Conservation (phyloP, 768 basidiomycete species). For the Chiua virens region DNA sequence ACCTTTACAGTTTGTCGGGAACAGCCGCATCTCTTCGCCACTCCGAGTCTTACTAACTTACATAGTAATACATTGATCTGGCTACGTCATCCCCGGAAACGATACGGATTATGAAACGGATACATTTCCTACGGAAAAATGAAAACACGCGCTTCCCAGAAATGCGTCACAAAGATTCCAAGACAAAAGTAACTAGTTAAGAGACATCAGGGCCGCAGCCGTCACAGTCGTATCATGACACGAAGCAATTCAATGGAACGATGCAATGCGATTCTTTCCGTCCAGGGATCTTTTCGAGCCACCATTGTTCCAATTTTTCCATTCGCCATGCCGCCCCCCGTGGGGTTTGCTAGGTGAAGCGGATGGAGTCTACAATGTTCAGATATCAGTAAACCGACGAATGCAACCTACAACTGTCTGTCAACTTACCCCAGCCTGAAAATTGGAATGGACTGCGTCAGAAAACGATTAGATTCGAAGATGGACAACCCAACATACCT, state of each 20-base stretch:
- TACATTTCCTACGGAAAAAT: too few relatives aligned
- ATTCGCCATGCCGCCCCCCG: not conserved
- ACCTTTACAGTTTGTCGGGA: slow-evolving; percentile 15
- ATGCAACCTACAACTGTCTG: too few relatives aligned
- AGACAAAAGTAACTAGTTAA: too few relatives aligned
- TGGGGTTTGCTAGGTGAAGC: not conserved
- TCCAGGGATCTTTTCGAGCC: slow-evolving; percentile 8
- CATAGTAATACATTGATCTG: too few relatives aligned
- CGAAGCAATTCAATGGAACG: not conserved
- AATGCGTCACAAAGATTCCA: too few relatives aligned
- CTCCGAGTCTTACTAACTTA: too few relatives aligned
- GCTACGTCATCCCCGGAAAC: too few relatives aligned
- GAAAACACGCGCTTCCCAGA: too few relatives aligned
- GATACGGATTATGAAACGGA: too few relatives aligned
- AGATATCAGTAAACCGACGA: not conserved
- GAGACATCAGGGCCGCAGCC: not conserved
- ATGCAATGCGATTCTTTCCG: slow-evolving; percentile 6
- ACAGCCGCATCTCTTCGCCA: too few relatives aligned
- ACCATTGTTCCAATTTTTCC: not conserved
- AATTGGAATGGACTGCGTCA: not conserved
- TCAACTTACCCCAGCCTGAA: not conserved
- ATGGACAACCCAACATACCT: slow-evolving; percentile 3
- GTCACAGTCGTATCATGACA: not conserved
- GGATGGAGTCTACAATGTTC: too few relatives aligned
- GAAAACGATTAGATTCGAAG: not conserved